phyloP scores from a whole-genome alignment of 106 monocot species.

The Triglochin maritima region DNA sequence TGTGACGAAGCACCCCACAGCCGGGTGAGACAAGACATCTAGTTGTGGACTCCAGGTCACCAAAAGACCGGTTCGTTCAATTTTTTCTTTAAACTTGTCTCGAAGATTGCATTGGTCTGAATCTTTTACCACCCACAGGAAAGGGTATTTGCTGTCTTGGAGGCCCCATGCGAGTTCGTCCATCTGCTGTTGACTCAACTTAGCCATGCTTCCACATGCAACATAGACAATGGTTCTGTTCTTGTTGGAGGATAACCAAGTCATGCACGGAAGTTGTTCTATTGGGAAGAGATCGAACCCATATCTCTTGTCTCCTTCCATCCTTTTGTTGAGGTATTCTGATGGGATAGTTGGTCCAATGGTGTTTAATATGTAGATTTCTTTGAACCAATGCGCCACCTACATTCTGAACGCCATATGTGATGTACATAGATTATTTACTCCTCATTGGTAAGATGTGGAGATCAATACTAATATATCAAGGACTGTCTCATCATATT shows the following conservation, averaged over 20 bases:
- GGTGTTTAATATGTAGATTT: conserved; percentile 3
- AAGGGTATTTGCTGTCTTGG: conserved; percentile 1
- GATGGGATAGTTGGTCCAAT: conserved; percentile 29
- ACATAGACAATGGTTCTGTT: conserved; percentile 23
- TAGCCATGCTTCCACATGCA: conserved; percentile 30
- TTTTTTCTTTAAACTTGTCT: conserved; percentile 3
- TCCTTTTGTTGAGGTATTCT: background rate
- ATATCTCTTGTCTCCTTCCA: conserved; percentile 18
- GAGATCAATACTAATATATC: too few relatives aligned
- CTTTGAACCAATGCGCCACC: conserved; percentile 19
- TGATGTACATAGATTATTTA: too few relatives aligned
- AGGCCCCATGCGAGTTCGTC: conserved; percentile 23
- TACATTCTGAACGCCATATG: too few relatives aligned
- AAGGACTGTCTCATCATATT: too few relatives aligned
- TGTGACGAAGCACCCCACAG: conserved; percentile 49
- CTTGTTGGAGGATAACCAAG: conserved; percentile 32
- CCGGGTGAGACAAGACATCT: conserved; percentile 30
- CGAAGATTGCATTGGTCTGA: conserved; percentile 19
- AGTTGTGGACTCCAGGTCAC: conserved; percentile 39
- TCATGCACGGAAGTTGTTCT: conserved; percentile 3
- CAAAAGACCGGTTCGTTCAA: conserved; percentile 6
- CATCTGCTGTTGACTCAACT: conserved; percentile 6
- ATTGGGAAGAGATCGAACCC: conserved; percentile 14
- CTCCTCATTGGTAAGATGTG: too few relatives aligned
- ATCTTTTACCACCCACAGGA: conserved; percentile 40